Conservation (phyloP, 257 asterid species). For the Sherardia arvensis region DNA sequence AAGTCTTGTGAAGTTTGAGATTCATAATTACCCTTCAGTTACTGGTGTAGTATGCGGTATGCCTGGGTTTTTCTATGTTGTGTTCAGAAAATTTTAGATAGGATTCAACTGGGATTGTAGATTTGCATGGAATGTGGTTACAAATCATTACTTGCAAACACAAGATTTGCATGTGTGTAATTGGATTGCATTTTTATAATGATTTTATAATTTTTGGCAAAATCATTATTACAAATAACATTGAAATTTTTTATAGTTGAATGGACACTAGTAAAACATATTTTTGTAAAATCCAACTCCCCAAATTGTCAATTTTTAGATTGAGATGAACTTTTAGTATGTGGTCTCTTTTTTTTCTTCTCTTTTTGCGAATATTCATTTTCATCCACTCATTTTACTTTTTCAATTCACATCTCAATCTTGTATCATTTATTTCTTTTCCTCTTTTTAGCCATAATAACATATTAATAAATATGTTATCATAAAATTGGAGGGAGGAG, state of each 20-base stretch:
- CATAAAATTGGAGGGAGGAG: too few species aligned
- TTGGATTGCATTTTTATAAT: too few species aligned
- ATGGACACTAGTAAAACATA: background rate
- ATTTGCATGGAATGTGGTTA: background rate
- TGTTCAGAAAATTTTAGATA: background rate
- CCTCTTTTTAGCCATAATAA: too few species aligned
- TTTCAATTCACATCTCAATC: background rate
- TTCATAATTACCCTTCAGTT: background rate
- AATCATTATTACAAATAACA: too few species aligned
- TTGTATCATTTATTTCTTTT: too few species aligned
- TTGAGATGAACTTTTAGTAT: too few species aligned
- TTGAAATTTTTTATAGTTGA: too few species aligned
- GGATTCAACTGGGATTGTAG: background rate
- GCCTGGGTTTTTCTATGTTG: background rate
- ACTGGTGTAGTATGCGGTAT: background rate
- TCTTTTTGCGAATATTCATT: background rate
- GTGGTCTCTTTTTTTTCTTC: background rate
- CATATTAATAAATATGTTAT: too few species aligned
- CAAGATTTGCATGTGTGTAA: too few species aligned
- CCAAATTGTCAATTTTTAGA: too few species aligned
- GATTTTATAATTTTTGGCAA: too few species aligned
- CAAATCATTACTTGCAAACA: too few species aligned
- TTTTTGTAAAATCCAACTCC: background rate
- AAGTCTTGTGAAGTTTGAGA: conserved; percentile 3
- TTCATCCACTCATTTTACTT: background rate